A percentile compares a stretch with the other conserved stretches of the same genome.
Evolutionary conservation across 2,329 filamentous ascomycete species (phyloP).

Genomic region (Polytolypa hystricis): DNA sequence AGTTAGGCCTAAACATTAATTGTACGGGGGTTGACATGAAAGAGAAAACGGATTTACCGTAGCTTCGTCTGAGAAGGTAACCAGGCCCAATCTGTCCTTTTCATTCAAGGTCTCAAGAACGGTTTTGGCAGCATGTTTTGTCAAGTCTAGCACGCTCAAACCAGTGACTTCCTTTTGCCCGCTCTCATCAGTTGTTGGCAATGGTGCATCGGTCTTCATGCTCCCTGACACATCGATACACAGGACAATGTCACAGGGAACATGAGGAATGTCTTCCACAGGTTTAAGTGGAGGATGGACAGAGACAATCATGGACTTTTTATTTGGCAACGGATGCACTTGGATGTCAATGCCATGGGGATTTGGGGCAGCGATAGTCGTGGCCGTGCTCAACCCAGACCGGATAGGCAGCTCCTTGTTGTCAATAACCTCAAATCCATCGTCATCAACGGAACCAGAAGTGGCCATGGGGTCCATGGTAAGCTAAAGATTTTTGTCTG

Average conservation of each 20-base stretch:
- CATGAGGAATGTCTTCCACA: constrained; percentile 15
- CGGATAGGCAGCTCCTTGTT: constrained; percentile 2
- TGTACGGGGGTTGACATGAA: too few relatives aligned
- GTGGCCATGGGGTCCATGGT: background rate
- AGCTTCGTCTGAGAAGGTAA: constrained; percentile 40
- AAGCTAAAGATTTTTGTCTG: too few relatives aligned
- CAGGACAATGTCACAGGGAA: constrained; percentile 50
- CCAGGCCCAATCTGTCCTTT: constrained; percentile 47
- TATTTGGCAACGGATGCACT: constrained; percentile 11
- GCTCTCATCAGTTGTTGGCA: constrained; percentile 27
- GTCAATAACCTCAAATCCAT: constrained; percentile 4
- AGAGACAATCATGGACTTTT: constrained; percentile 14
- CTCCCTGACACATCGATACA: constrained; percentile 52
- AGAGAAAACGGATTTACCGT: too few relatives aligned
- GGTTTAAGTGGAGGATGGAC: constrained; percentile 15
- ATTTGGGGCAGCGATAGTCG: background rate
- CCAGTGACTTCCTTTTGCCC: constrained; percentile 36
- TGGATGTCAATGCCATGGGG: constrained; percentile 6
- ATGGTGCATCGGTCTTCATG: constrained; percentile 41
- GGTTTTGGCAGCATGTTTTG: constrained; percentile 49
- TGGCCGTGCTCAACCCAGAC: background rate
- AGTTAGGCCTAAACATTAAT: too few relatives aligned
- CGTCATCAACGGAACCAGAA: constrained; percentile 2
- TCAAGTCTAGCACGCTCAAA: constrained; percentile 46
- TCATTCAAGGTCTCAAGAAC: constrained; percentile 47